Conservation (phyloP, 2,329 filamentous ascomycete species). For the Diplocarpon mali region DNA sequence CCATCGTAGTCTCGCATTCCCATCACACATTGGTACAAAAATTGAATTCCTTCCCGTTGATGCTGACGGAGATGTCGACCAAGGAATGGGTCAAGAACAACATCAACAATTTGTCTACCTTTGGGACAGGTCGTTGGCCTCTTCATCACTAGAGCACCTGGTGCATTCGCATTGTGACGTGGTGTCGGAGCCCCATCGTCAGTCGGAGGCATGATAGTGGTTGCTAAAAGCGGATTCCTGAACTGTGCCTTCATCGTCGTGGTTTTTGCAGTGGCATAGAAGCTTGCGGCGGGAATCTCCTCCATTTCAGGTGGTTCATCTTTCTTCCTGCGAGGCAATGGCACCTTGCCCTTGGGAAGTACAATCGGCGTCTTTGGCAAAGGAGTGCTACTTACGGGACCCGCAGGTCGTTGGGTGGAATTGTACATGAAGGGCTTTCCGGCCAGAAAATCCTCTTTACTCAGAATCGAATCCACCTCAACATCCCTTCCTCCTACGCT, state of each 20-base stretch:
- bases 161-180: conserved; percentile 51
- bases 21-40: conserved; percentile 69
- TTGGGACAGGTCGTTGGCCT: conserved; percentile 42
- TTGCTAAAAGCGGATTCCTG: conserved; percentile 49
- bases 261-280: conserved; percentile 30
- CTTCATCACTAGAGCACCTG: conserved; percentile 56
- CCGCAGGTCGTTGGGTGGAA: conserved; percentile 8
- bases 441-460: conserved; percentile 46
- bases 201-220: conserved; percentile 37
- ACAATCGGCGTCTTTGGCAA: conserved; percentile 10
- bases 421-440: conserved; percentile 34
- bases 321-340: conserved; percentile 14
- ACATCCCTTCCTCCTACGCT: conserved; percentile 57
- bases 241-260: conserved; percentile 37
- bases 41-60: conserved; percentile 58
- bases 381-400: conserved; percentile 5
- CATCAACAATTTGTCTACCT: conserved; percentile 58
- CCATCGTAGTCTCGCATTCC: conserved; percentile 55
- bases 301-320: conserved; percentile 15
- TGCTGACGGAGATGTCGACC: conserved; percentile 52
- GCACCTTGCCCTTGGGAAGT: conserved; percentile 21
- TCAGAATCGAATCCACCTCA: conserved; percentile 52
- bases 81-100: conserved; percentile 59
- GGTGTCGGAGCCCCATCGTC: conserved; percentile 40
- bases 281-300: conserved; percentile 30